These are phyloP conservation scores for Cymbidium sinense DNA, from an alignment of 106 monocot genomes.

Conservation along the genomic window DNA sequence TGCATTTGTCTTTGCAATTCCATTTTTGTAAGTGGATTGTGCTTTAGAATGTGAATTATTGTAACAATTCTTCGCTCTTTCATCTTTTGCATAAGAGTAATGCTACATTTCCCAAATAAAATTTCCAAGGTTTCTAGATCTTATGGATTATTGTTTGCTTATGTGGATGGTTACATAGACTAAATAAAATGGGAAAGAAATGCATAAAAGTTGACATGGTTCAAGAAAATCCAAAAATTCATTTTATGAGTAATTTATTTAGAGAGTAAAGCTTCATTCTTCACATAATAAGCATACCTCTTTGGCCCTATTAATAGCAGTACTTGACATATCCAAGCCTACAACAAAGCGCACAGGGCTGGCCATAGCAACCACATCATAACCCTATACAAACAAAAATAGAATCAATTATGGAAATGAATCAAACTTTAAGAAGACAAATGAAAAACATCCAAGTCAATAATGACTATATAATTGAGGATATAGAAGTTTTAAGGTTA, in stretches of 20 bases:
- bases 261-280: not conserved
- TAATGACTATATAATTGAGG: not conserved
- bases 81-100: not conserved
- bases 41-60: not conserved
- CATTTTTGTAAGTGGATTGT: not conserved
- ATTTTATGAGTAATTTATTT: not conserved
- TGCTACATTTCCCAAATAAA: not conserved
- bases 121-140: not conserved
- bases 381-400: conserved; percentile 36
- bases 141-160: not conserved
- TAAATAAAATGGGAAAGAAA: not conserved
- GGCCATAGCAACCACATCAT: conserved; percentile 90
- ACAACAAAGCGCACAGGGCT: conserved; percentile 55
- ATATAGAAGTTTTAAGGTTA: not conserved
- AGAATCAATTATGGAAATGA: not conserved
- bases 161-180: not conserved
- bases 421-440: not conserved
- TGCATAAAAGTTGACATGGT: not conserved
- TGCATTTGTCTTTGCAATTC: not conserved
- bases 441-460: not conserved
- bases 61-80: not conserved
- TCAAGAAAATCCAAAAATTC: not conserved
- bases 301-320: conserved; percentile 60
- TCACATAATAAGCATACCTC: conserved; percentile 36
- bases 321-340: conserved; percentile 78